These are phyloP conservation scores for Boletus smithii DNA, from an alignment of 1,284 basidiomycete genomes.

Conservation along the genomic window DNA sequence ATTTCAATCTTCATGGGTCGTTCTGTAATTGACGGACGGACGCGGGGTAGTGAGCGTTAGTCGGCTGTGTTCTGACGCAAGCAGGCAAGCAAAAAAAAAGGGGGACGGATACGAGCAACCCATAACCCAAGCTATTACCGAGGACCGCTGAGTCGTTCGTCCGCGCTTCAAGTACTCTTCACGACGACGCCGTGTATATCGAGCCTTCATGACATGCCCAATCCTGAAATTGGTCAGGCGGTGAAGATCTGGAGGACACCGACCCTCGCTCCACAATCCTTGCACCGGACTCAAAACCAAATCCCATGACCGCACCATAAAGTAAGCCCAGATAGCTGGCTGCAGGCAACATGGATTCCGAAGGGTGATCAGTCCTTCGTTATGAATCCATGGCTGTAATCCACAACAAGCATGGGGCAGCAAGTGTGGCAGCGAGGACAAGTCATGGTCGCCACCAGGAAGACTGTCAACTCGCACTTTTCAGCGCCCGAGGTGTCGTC, in stretches of 20 bases:
- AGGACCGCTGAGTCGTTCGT: constrained; percentile 36
- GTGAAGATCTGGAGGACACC: constrained; percentile 32
- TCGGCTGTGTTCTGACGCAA: constrained; percentile 55
- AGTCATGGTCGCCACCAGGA: constrained; percentile 31
- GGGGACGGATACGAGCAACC: constrained; percentile 34
- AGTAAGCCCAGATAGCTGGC: constrained; percentile 22
- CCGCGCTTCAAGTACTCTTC: constrained; percentile 39
- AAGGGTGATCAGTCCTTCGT: constrained; percentile 33
- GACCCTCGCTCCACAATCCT: constrained; percentile 30
- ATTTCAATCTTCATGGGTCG: constrained; percentile 99
- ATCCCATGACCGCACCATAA: constrained; percentile 35
- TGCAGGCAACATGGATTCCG: constrained; percentile 24
- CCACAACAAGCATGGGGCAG: constrained; percentile 20
- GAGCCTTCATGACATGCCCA: constrained; percentile 30
- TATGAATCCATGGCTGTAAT: constrained; percentile 25
- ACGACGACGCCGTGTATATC: constrained; percentile 19
- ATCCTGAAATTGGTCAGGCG: constrained; percentile 37
- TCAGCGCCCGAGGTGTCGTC: constrained; percentile 30
- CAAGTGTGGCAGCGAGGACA: constrained; percentile 30
- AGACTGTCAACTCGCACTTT: constrained; percentile 33
- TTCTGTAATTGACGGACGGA: constrained; percentile 56
- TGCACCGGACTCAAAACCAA: constrained; percentile 35
- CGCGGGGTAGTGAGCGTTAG: constrained; percentile 50
- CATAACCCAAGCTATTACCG: constrained; percentile 39
- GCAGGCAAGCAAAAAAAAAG: constrained; percentile 46